phyloP scores from a whole-genome alignment of 1,139 yeast species.

The Sugiyamaella xylanicola region DNA sequence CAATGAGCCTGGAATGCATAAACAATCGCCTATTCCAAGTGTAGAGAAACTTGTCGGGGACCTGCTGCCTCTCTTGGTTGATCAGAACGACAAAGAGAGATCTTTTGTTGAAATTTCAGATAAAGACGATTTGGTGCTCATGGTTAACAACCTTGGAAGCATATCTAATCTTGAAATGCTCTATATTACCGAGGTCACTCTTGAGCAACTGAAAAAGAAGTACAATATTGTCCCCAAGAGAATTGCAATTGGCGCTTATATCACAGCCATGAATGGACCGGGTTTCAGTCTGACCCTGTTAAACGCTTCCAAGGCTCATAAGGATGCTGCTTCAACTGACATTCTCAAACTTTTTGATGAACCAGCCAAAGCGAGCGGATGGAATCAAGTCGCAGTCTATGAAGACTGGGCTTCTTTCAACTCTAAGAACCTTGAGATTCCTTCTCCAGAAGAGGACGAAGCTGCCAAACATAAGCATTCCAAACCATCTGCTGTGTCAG shows the following conservation, averaged over 20 bases:
- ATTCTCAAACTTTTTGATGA: conserved; percentile 55
- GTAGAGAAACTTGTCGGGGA: conserved; percentile 47
- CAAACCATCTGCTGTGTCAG: conserved; percentile 40
- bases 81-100: conserved; percentile 41
- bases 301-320: conserved; percentile 55
- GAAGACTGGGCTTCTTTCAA: conserved; percentile 45
- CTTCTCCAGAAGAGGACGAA: conserved; percentile 28
- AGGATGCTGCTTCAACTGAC: conserved; percentile 22
- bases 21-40: conserved; percentile 64
- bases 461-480: conserved; percentile 20
- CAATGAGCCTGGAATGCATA: conserved; percentile 84
- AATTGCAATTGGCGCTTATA: conserved; percentile 70
- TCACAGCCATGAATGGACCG: conserved; percentile 87
- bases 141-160: conserved; percentile 83
- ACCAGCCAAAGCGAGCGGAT: conserved; percentile 78
- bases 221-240: conserved; percentile 67
- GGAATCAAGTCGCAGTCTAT: conserved; percentile 53
- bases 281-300: conserved; percentile 82
- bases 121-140: conserved; percentile 64
- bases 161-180: conserved; percentile 74
- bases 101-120: conserved; percentile 56
- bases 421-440: conserved; percentile 45
- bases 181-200: conserved; percentile 58
- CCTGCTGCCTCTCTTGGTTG: conserved; percentile 38
- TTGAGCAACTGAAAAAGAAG: conserved; percentile 47